Conservation (phyloP, 164 flowering plant species). For the Paratinospora sagittata region DNA sequence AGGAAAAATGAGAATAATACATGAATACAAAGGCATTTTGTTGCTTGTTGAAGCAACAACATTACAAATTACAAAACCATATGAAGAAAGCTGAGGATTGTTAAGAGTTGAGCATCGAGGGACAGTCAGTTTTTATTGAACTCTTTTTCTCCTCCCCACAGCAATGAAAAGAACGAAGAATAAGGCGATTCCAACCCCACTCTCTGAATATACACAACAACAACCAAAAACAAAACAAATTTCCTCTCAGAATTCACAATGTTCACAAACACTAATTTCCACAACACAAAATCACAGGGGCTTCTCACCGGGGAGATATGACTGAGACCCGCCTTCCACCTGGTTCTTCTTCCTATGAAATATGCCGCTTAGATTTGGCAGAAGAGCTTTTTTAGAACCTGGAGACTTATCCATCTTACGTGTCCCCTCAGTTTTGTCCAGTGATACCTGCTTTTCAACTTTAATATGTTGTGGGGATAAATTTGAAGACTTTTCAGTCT, state of each 20-base stretch:
- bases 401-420: constrained; percentile 50
- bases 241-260: constrained; percentile 15
- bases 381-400: constrained; percentile 45
- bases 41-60: too few species aligned
- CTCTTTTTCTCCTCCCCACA: too few species aligned
- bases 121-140: too few species aligned
- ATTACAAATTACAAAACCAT: too few species aligned
- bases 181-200: constrained; percentile 2
- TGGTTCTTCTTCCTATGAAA: constrained; percentile 62
- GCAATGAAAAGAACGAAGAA: background rate
- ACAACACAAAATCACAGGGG: constrained; percentile 26
- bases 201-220: constrained; percentile 1
- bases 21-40: too few species aligned
- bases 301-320: constrained; percentile 66
- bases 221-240: constrained; percentile 3
- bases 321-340: constrained; percentile 56
- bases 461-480: constrained; percentile 39
- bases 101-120: too few species aligned
- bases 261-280: constrained; percentile 4
- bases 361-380: constrained; percentile 61
- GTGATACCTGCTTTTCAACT: constrained; percentile 28
- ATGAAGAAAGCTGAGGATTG: too few species aligned
- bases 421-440: constrained; percentile 20
- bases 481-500: constrained; percentile 31
- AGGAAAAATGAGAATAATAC: too few species aligned